phyloP scores from a whole-genome alignment of 169 alveolate species.

The Plasmodium cynomolgi region DNA sequence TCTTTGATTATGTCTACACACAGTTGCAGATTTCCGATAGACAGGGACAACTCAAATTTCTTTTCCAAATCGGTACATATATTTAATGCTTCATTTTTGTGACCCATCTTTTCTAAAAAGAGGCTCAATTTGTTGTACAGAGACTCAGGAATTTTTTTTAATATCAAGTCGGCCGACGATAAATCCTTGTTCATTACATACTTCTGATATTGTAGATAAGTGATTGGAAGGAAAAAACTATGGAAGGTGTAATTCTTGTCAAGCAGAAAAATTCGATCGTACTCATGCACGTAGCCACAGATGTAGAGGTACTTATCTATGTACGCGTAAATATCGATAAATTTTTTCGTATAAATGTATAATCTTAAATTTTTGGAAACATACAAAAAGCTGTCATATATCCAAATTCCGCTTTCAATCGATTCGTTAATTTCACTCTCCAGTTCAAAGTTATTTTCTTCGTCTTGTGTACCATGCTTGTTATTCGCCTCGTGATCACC shows the following conservation, averaged over 20 bases:
- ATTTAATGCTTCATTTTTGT: slow-evolving; percentile 91
- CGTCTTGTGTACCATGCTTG: slow-evolving; percentile 50
- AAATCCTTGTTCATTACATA: slow-evolving; percentile 77
- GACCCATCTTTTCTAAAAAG: slow-evolving; percentile 92
- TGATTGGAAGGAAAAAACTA: slow-evolving; percentile 77
- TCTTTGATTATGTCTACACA: slow-evolving; percentile 85
- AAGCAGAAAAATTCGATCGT: slow-evolving; percentile 81
- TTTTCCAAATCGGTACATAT: slow-evolving; percentile 93
- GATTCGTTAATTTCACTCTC: slow-evolving; percentile 82
- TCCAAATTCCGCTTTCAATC: slow-evolving; percentile 89
- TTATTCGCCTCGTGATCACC: not conserved
- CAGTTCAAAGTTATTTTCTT: slow-evolving; percentile 76
- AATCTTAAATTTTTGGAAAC: slow-evolving; percentile 84
- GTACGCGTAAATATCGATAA: slow-evolving; percentile 85
- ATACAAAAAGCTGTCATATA: slow-evolving; percentile 86
- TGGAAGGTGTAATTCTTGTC: slow-evolving; percentile 81
- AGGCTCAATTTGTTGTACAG: slow-evolving; percentile 90
- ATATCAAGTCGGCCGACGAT: slow-evolving; percentile 84
- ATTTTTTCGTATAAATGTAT: slow-evolving; percentile 84
- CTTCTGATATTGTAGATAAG: slow-evolving; percentile 83
- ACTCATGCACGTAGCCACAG: slow-evolving; percentile 87
- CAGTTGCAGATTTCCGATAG: slow-evolving; percentile 88
- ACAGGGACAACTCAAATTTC: slow-evolving; percentile 92
- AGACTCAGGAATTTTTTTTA: slow-evolving; percentile 82
- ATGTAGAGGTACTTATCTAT: slow-evolving; percentile 84